Base-by-base conservation (phyloP, 2,329 filamentous ascomycete species). In the Fusarium pseudonygamai region DNA sequence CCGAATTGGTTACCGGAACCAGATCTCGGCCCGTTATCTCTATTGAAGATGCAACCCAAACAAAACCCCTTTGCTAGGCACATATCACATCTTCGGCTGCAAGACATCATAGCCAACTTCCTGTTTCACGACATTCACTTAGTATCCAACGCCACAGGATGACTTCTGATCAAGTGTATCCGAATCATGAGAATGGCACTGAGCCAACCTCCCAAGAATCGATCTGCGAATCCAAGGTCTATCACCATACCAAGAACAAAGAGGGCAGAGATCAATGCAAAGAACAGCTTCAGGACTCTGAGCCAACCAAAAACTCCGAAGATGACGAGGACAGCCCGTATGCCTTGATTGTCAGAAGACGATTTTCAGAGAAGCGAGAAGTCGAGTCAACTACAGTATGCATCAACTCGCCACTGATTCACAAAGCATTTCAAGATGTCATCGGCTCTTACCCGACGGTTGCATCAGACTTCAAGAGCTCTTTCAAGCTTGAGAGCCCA, bases 191-290 rank as follows among this genome's bases (percentile, higher is more conserved):
- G 49, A 22, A 53, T 36, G 49, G 32, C 49, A 36, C 14, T 18
- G 34, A 18, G 24, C 15, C 26, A 22, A 4, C 3, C 5, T n/a
- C 36, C 26, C 50, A 40, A 30, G 36, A 30, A 11, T 55, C 50
- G 2, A 40, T 55, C 18, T 55, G 50, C 36, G 50, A 40, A 11
- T 18, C 50, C 20, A 40, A 39, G 0, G 36, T 30, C 6, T 55
- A 55, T 30, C 50, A 55, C 24, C 50, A 55, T 7, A 40, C 36
- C 3, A 55, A 30, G 36, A 55, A 30, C 11, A 55, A 55, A 55
- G 50, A 55, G n/a, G 50, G 50, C 4, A 55, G 36, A 39, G 36
- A 39, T 7, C 50, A 40, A 55, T 39, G 34, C 26, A 40, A 55
- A 13, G 34, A 40, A 16, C 34, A 55, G 11, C 3, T 30, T 12